A percentile compares a stretch with the other conserved stretches of the same genome.
Conservation (phyloP, 495 filamentous ascomycete species). For the Daldinia decipiens region DNA sequence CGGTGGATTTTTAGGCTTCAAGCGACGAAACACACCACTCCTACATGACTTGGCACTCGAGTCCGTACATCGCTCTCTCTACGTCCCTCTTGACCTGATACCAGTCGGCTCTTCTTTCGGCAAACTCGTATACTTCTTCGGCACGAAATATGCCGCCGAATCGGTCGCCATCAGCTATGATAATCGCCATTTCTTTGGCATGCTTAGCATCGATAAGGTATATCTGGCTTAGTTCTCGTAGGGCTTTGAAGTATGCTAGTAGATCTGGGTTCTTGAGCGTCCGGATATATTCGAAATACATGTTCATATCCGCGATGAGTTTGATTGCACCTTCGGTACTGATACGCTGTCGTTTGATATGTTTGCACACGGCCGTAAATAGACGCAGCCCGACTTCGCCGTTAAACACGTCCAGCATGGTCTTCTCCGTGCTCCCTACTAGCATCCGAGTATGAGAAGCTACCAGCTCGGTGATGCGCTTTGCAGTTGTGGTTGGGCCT, state of each 20-base stretch:
- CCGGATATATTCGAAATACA: slow-evolving; percentile 85
- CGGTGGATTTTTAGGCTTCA: neutral
- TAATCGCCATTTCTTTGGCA: slow-evolving; percentile 92
- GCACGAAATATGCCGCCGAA: slow-evolving; percentile 93
- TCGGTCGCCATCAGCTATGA: slow-evolving; percentile 91
- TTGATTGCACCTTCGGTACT: slow-evolving; percentile 89
- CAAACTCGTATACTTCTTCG: slow-evolving; percentile 98
- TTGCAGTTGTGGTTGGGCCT: slow-evolving; percentile 80
- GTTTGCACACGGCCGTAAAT: slow-evolving; percentile 91
- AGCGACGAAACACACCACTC: slow-evolving; percentile 6
- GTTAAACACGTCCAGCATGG: slow-evolving; percentile 97
- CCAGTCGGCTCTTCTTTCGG: slow-evolving; percentile 94
- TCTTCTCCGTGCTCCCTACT: slow-evolving; percentile 92
- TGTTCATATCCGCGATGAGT: slow-evolving; percentile 95
- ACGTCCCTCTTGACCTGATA: slow-evolving; percentile 85
- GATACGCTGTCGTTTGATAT: slow-evolving; percentile 94
- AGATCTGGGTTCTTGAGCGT: slow-evolving; percentile 84
- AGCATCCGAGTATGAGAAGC: slow-evolving; percentile 91
- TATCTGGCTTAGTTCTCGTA: slow-evolving; percentile 93
- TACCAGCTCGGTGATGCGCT: slow-evolving; percentile 83
- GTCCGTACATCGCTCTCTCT: slow-evolving; percentile 97
- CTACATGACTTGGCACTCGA: slow-evolving; percentile 90
- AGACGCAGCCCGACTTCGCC: slow-evolving; percentile 95
- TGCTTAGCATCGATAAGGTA: slow-evolving; percentile 89
- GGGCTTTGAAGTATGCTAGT: slow-evolving; percentile 86